phyloP scores from a whole-genome alignment of 2,329 filamentous ascomycete species.

The Fonsecaea erecta region DNA sequence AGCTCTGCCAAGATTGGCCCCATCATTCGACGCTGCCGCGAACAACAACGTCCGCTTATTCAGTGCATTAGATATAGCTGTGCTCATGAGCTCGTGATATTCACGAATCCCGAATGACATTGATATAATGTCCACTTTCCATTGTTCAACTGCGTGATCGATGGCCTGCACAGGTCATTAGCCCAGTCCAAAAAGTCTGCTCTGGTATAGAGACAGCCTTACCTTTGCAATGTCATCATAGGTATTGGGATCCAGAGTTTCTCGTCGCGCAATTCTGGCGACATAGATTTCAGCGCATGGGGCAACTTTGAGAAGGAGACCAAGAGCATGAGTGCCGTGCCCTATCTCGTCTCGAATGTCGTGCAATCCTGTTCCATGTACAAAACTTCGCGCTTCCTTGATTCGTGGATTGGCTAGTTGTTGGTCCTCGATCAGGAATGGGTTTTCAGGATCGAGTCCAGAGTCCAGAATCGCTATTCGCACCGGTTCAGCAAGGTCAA shows the following conservation, averaged over 20 bases:
- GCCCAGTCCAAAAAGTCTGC: constrained; percentile 4
- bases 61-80: constrained; percentile 18
- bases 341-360: constrained; percentile 36
- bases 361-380: constrained; percentile 32
- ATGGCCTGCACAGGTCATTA: constrained; percentile 37
- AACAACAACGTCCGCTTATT: constrained; percentile 23
- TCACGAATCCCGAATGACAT: constrained; percentile 39
- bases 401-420: constrained; percentile 33
- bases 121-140: constrained; percentile 39
- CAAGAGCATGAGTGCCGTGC: constrained; percentile 42
- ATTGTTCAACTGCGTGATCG: constrained; percentile 32
- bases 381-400: constrained; percentile 37
- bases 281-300: constrained; percentile 42
- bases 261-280: constrained; percentile 35
- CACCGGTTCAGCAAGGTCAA: constrained; percentile 29
- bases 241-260: constrained; percentile 32
- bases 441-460: constrained; percentile 36
- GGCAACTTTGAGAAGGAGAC: constrained; percentile 40
- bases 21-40: constrained; percentile 30
- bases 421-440: constrained; percentile 33
- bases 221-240: constrained; percentile 35
- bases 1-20: constrained; percentile 7
- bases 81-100: constrained; percentile 12
- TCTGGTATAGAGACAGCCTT: constrained; percentile 18
- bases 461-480: constrained; percentile 39